A percentile compares a stretch with the other conserved stretches of the same genome.
These are phyloP conservation scores for Pisolithus thermaeus DNA, from an alignment of 1,284 basidiomycete species.

Conservation along the genomic window DNA sequence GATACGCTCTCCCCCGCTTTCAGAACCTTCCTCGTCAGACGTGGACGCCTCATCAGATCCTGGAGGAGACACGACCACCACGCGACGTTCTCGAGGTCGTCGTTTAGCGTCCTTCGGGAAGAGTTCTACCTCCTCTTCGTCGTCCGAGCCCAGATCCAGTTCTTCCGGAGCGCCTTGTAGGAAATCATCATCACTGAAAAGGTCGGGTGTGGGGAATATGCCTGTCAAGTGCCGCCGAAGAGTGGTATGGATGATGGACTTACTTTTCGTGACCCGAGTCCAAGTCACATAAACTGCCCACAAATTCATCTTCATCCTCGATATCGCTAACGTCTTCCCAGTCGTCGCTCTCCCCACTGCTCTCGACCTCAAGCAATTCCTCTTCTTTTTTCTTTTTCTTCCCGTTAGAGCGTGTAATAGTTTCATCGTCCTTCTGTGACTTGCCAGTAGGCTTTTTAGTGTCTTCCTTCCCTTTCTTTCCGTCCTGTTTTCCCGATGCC, in stretches of 20 bases:
- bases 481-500: conserved; percentile 13
- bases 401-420: conserved; percentile 13
- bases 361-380: conserved; percentile 12
- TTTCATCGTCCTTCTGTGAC: conserved; percentile 14
- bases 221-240: not conserved
- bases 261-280: conserved; percentile 40
- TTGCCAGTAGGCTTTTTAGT: conserved; percentile 9
- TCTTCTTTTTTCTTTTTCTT: conserved; percentile 22
- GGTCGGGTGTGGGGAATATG: not conserved
- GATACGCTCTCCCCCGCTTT: conserved; percentile 50
- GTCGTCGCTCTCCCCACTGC: conserved; percentile 38
- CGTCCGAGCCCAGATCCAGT: conserved; percentile 65
- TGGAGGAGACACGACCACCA: conserved; percentile 44
- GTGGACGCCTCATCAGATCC: conserved; percentile 40
- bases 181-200: conserved; percentile 38
- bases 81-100: conserved; percentile 31
- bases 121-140: conserved; percentile 38
- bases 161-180: conserved; percentile 53
- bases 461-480: conserved; percentile 19
- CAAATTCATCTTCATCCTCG: conserved; percentile 37
- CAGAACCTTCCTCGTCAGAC: conserved; percentile 36
- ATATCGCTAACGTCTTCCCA: conserved; percentile 63
- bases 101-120: conserved; percentile 40
- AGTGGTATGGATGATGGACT: conserved; percentile 4
- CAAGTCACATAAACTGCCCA: conserved; percentile 45